phyloP scores from a whole-genome alignment of 164 flowering plant genomes.

The Sedum album region DNA sequence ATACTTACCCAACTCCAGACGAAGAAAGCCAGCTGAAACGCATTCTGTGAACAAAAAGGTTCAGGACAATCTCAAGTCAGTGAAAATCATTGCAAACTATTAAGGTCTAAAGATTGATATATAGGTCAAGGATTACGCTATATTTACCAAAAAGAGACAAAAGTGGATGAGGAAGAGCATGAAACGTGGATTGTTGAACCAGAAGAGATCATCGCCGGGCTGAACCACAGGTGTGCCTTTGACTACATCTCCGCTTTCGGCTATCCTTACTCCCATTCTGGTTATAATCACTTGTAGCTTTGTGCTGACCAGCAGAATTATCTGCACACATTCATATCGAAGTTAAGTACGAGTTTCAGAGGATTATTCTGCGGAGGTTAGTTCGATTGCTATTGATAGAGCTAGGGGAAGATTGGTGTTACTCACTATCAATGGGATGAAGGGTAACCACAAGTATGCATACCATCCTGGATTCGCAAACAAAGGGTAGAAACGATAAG shows the following conservation, averaged over 20 bases:
- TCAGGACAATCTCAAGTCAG: neutral
- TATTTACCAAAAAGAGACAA: constrained; percentile 44
- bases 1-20: constrained; percentile 38
- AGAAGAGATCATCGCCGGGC: constrained; percentile 50
- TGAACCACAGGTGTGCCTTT: constrained; percentile 50
- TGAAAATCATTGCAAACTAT: neutral
- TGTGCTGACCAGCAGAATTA: constrained; percentile 38
- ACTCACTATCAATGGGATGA: constrained; percentile 43
- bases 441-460: constrained; percentile 44
- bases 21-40: constrained; percentile 61
- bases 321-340: constrained; percentile 19
- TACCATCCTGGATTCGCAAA: constrained; percentile 31
- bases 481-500: neutral
- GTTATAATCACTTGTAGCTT: constrained; percentile 51
- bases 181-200: constrained; percentile 44
- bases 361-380: neutral
- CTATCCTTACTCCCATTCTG: constrained; percentile 38
- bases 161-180: constrained; percentile 47
- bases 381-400: neutral
- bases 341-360: neutral
- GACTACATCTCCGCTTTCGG: constrained; percentile 45
- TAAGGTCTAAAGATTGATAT: neutral
- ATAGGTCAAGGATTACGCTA: neutral
- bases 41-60: constrained; percentile 32
- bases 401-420: neutral